Evolutionary conservation across 192 early-diverging fungal species (phyloP).

Genomic region (Entomortierella lignicola): DNA sequence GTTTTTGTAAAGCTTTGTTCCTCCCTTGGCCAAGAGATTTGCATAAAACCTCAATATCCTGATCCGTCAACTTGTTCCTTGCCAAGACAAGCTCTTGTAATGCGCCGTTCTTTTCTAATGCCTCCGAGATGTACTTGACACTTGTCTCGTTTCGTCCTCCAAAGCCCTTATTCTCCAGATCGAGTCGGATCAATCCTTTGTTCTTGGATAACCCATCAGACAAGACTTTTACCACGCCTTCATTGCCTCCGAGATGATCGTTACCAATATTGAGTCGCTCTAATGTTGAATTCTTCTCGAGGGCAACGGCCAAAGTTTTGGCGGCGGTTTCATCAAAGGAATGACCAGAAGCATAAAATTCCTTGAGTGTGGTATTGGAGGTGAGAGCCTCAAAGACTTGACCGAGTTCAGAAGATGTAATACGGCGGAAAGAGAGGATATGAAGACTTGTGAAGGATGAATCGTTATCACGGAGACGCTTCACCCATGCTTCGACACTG

Average conservation of each 20-base stretch:
- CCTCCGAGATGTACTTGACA: slow-evolving; percentile 10
- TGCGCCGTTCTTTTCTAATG: slow-evolving; percentile 30
- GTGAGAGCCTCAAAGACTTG: slow-evolving; percentile 58
- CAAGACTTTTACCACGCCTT: slow-evolving; percentile 36
- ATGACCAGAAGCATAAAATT: slow-evolving; percentile 66
- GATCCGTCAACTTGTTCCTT: slow-evolving; percentile 59
- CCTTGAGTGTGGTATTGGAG: slow-evolving; percentile 56
- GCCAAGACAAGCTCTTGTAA: slow-evolving; percentile 56
- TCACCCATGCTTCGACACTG: slow-evolving; percentile 61
- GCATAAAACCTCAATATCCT: slow-evolving; percentile 36
- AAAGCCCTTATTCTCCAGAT: slow-evolving; percentile 68
- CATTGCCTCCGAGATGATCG: slow-evolving; percentile 44
- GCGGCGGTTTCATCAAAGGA: slow-evolving; percentile 49
- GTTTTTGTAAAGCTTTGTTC: slow-evolving; percentile 20
- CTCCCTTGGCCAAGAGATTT: slow-evolving; percentile 6
- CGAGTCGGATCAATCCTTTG: slow-evolving; percentile 53
- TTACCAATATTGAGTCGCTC: slow-evolving; percentile 57
- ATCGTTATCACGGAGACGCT: slow-evolving; percentile 60
- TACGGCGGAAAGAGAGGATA: slow-evolving; percentile 64
- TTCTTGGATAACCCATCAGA: slow-evolving; percentile 60
- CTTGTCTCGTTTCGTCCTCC: slow-evolving; percentile 14
- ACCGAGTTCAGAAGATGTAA: slow-evolving; percentile 56
- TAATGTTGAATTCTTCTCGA: slow-evolving; percentile 59
- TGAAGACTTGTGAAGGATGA: slow-evolving; percentile 59
- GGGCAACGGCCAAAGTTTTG: slow-evolving; percentile 37